phyloP scores from a whole-genome alignment of 345 rosid species.

The Gossypium arboreum region DNA sequence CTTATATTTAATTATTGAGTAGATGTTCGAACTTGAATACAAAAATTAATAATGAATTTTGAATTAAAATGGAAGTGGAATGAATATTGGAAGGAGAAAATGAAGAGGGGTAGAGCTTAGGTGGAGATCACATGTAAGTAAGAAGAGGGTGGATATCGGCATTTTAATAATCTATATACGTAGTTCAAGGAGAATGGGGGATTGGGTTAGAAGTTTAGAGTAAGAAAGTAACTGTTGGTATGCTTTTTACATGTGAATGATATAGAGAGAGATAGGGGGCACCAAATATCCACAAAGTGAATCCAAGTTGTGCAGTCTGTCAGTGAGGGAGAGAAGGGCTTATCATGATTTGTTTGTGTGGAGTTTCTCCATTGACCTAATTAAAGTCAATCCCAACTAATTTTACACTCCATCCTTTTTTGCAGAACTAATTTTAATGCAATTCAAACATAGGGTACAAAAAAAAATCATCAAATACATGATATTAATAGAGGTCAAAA shows the following conservation, averaged over 20 bases:
- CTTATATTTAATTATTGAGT: too few relatives aligned
- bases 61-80: too few relatives aligned
- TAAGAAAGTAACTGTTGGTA: too few relatives aligned
- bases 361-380: constrained; percentile 3
- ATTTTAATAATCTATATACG: not conserved
- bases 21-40: rapidly evolving
- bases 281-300: not conserved
- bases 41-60: too few relatives aligned
- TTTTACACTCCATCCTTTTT: too few relatives aligned
- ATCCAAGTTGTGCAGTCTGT: not conserved
- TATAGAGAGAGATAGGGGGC: not conserved
- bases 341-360: too few relatives aligned
- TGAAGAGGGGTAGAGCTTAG: not conserved
- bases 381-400: not conserved
- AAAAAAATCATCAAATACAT: too few relatives aligned
- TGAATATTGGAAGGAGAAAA: not conserved
- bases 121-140: not conserved
- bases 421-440: too few relatives aligned
- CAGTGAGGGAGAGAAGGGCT: not conserved
- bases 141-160: not conserved
- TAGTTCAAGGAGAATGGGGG: not conserved
- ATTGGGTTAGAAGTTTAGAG: constrained; percentile 1
- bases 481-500: too few relatives aligned
- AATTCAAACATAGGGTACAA: too few relatives aligned
- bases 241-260: constrained; percentile 22